A percentile compares a stretch with the other conserved stretches of the same genome.
Conservation (phyloP, 2,329 filamentous ascomycete species). For the Epichloe coenophiala region DNA sequence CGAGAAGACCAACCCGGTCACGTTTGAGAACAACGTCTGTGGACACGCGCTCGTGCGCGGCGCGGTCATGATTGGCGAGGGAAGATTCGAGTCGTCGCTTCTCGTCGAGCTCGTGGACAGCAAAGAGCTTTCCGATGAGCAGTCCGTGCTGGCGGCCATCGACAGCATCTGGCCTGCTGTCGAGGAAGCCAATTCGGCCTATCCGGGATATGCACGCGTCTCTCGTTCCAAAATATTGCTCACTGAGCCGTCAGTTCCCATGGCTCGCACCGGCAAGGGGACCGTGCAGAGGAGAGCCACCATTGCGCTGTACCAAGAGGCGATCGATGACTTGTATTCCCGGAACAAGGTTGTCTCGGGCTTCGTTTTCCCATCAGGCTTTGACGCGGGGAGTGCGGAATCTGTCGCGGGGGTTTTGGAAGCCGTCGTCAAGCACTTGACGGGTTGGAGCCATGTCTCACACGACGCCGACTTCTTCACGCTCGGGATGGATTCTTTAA, state of each 20-base stretch:
- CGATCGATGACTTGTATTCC: slow-evolving; percentile 6
- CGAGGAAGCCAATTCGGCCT: slow-evolving; percentile 1
- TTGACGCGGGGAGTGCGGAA: background rate
- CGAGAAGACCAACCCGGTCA: slow-evolving; percentile 5
- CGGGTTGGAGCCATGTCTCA: background rate
- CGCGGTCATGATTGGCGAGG: slow-evolving; percentile 3
- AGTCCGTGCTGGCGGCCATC: background rate
- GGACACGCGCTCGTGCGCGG: slow-evolving; percentile 1
- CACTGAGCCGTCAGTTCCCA: background rate
- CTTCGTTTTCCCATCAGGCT: too few species aligned
- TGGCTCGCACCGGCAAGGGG: slow-evolving; percentile 4
- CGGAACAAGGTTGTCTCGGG: background rate
- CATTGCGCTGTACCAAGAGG: slow-evolving; percentile 3
- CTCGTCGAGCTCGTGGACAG: background rate
- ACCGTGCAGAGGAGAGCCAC: slow-evolving; percentile 7
- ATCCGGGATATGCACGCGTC: slow-evolving; percentile 4
- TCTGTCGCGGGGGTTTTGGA: background rate
- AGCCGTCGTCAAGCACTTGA: background rate
- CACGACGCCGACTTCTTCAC: slow-evolving; percentile 4
- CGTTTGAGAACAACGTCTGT: slow-evolving; percentile 1
- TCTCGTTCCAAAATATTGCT: background rate
- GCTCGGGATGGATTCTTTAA: slow-evolving; percentile 6
- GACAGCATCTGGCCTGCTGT: slow-evolving; percentile 3
- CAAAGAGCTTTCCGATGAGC: background rate
- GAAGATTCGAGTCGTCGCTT: background rate